Conservation (phyloP, 2,329 filamentous ascomycete genomes). For the Blastomyces silverae region DNA sequence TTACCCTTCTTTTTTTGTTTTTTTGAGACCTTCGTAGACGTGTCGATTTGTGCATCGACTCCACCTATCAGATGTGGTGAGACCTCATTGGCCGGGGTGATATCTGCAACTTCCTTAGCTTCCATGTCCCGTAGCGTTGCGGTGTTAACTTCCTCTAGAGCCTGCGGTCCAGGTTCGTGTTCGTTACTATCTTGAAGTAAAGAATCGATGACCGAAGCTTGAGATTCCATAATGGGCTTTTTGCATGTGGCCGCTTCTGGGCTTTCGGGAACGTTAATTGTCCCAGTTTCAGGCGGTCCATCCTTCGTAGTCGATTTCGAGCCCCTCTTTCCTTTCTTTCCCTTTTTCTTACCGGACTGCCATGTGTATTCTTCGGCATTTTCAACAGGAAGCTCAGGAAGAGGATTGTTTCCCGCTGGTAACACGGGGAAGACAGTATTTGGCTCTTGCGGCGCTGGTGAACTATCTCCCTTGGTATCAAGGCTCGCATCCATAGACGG, state of each 20-base stretch:
- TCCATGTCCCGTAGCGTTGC: not conserved
- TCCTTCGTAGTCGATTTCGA: constrained; percentile 10
- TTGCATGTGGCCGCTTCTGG: not conserved
- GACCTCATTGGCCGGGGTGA: constrained; percentile 18
- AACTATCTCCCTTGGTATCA: not conserved
- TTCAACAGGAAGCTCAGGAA: constrained; percentile 16
- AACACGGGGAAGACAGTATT: not conserved
- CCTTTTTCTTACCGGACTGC: constrained; percentile 22
- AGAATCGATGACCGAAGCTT: not conserved
- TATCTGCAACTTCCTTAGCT: not conserved
- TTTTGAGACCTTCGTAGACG: constrained; percentile 18
- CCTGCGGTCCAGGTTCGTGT: constrained; percentile 11
- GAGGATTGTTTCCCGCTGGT: not conserved
- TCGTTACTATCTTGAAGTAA: not conserved
- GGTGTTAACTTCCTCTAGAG: constrained; percentile 4
- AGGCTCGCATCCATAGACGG: not conserved
- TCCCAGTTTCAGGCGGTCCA: not conserved
- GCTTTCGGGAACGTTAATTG: not conserved
- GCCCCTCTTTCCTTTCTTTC: constrained; percentile 24
- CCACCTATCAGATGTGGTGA: constrained; percentile 20
- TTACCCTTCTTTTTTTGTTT: constrained; percentile 28
- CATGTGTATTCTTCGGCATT: constrained; percentile 10
- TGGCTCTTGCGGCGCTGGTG: not conserved
- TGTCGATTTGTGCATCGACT: constrained; percentile 13
- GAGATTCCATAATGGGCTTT: not conserved